These are phyloP conservation scores for Pseudocercospora macadamiae DNA, from an alignment of 2,329 filamentous ascomycete genomes.

Conservation along the genomic window DNA sequence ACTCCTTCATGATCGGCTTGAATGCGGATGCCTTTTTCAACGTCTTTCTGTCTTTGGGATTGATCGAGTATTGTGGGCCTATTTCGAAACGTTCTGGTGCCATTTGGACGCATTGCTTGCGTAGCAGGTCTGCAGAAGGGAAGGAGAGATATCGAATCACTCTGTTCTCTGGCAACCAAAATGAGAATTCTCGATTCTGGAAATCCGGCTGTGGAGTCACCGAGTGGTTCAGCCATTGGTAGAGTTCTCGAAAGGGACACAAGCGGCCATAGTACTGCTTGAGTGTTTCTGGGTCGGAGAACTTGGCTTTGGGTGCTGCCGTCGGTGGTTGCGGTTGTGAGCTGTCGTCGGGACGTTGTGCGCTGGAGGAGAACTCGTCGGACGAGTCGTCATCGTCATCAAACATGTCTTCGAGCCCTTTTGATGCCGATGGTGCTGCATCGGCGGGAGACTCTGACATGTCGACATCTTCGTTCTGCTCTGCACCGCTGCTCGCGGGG, in stretches of 20 bases:
- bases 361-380: constrained; percentile 60
- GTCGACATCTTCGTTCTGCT: constrained; percentile 25
- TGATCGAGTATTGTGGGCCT: constrained; percentile 92
- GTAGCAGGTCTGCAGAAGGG: constrained; percentile 70
- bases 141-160: constrained; percentile 92
- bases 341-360: constrained; percentile 49
- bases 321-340: constrained; percentile 39
- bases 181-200: constrained; percentile 90
- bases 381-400: constrained; percentile 56
- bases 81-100: constrained; percentile 97
- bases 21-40: constrained; percentile 80
- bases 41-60: constrained; percentile 90
- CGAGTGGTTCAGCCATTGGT: constrained; percentile 97
- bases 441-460: constrained; percentile 20
- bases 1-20: constrained; percentile 84
- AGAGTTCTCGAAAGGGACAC: constrained; percentile 91
- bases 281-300: constrained; percentile 80
- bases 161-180: constrained; percentile 88
- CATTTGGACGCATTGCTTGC: constrained; percentile 85
- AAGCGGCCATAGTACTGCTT: constrained; percentile 92
- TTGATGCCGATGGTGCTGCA: constrained; percentile 15
- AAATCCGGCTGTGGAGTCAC: constrained; percentile 86
- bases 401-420: constrained; percentile 60
- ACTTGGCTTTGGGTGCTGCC: constrained; percentile 31
- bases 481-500: constrained; percentile 21